A percentile compares a stretch with the other conserved stretches of the same genome.
phyloP scores from a whole-genome alignment of 2,329 filamentous ascomycete species.

The Ciborinia camelliae region DNA sequence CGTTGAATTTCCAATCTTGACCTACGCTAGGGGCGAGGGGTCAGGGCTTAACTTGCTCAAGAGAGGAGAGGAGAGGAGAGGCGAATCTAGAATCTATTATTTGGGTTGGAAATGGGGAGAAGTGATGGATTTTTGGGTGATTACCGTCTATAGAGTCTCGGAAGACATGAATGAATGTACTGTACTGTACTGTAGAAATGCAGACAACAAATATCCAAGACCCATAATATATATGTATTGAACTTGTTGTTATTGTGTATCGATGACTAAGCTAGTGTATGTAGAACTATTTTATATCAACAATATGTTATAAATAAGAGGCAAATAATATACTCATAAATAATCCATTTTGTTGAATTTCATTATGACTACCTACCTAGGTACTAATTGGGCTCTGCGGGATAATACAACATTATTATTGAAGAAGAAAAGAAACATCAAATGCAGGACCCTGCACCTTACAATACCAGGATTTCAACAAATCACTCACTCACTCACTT shows the following conservation, averaged over 20 bases:
- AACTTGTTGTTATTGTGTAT: too few species aligned
- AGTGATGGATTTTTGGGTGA: not conserved
- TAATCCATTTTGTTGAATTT: not conserved
- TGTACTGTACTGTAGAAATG: too few species aligned
- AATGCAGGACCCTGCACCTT: constrained; percentile 14
- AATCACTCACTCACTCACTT: not conserved
- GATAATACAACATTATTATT: too few species aligned
- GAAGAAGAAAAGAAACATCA: not conserved
- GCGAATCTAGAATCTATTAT: not conserved
- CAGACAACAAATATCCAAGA: too few species aligned
- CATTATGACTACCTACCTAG: not conserved
- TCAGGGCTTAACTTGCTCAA: too few species aligned
- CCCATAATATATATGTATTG: too few species aligned
- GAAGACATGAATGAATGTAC: too few species aligned
- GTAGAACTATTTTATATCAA: too few species aligned
- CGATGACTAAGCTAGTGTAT: too few species aligned
- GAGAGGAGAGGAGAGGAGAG: too few species aligned
- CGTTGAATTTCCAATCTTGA: not conserved
- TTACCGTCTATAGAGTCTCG: too few species aligned
- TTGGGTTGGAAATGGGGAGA: not conserved
- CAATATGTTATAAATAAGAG: not conserved
- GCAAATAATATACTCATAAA: not conserved
- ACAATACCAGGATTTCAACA: not conserved
- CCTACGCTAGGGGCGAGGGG: not conserved
- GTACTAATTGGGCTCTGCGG: too few species aligned